phyloP scores from a whole-genome alignment of 2,329 filamentous ascomycete genomes.

The Pestalotiopsis sp. region DNA sequence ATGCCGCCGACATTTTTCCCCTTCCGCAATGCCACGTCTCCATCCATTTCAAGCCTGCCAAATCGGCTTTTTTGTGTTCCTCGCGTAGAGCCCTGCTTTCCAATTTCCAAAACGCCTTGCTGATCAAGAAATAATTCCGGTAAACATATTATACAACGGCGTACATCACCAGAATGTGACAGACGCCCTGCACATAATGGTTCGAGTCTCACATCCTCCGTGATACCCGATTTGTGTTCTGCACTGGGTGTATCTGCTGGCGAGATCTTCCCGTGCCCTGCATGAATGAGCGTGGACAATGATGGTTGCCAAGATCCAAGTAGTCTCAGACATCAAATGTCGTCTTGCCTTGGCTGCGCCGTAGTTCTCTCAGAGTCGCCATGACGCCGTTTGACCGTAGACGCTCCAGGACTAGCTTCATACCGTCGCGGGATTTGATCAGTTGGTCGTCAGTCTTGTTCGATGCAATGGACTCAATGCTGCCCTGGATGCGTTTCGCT shows the following conservation, averaged over 20 bases:
- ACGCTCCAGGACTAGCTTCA: constrained; percentile 79
- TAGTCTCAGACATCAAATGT: constrained; percentile 29
- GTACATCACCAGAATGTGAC: neutral
- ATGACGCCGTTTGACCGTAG: constrained; percentile 61
- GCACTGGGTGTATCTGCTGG: neutral
- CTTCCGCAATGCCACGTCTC: neutral
- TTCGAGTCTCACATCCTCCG: neutral
- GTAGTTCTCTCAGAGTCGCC: constrained; percentile 56
- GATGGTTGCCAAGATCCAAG: neutral
- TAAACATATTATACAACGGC: constrained; percentile 9
- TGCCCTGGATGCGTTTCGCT: constrained; percentile 73
- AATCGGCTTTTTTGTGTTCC: neutral
- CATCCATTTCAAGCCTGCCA: neutral
- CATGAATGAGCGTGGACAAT: neutral
- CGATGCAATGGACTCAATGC: constrained; percentile 78
- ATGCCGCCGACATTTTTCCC: neutral
- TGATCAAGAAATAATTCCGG: neutral
- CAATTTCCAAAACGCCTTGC: constrained; percentile 14
- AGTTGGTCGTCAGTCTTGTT: constrained; percentile 78
- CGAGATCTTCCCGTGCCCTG: neutral
- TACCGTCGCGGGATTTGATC: constrained; percentile 80
- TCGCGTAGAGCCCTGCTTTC: neutral
- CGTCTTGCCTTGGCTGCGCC: constrained; percentile 45
- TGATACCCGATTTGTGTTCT: neutral
- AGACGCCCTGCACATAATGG: neutral